Evolutionary conservation across 805 yeast genomes (phyloP).

Genomic region (Candida coleopterorum): DNA sequence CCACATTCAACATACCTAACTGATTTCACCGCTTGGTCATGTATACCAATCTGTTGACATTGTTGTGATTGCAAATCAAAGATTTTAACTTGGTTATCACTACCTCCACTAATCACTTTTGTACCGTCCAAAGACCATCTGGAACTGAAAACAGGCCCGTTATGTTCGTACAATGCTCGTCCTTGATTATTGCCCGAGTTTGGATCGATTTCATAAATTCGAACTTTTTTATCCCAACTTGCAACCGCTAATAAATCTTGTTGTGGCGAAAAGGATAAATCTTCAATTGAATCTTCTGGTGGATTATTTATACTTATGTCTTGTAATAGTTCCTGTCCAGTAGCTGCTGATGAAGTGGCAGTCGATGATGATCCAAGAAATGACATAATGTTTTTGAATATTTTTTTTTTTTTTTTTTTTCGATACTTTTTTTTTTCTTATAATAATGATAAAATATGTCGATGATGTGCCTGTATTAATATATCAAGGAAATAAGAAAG

Average conservation of each 20-base stretch:
- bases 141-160: constrained; percentile 77
- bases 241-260: constrained; percentile 78
- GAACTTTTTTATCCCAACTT: constrained; percentile 93
- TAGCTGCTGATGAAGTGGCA: constrained; percentile 33
- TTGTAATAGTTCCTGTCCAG: constrained; percentile 58
- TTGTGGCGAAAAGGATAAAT: constrained; percentile 78
- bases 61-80: constrained; percentile 84
- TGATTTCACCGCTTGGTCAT: constrained; percentile 71
- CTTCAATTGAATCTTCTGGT: constrained; percentile 89
- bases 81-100: constrained; percentile 80
- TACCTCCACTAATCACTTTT: constrained; percentile 65
- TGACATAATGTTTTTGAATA: too few species aligned
- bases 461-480: too few species aligned
- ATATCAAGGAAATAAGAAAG: neutral
- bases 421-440: constrained; percentile 1
- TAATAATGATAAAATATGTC: constrained; percentile 2
- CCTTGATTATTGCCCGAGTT: constrained; percentile 78
- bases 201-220: constrained; percentile 81
- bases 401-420: neutral
- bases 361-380: constrained; percentile 23
- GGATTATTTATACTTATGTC: constrained; percentile 71
- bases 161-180: constrained; percentile 84
- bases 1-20: constrained; percentile 82
- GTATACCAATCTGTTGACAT: constrained; percentile 77
- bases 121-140: constrained; percentile 87